Percentiles rank a stretch among this genome's conserved stretches.
These are phyloP conservation scores for Populus euphratica DNA, from an alignment of 345 rosid genomes.

Conservation along the genomic window DNA sequence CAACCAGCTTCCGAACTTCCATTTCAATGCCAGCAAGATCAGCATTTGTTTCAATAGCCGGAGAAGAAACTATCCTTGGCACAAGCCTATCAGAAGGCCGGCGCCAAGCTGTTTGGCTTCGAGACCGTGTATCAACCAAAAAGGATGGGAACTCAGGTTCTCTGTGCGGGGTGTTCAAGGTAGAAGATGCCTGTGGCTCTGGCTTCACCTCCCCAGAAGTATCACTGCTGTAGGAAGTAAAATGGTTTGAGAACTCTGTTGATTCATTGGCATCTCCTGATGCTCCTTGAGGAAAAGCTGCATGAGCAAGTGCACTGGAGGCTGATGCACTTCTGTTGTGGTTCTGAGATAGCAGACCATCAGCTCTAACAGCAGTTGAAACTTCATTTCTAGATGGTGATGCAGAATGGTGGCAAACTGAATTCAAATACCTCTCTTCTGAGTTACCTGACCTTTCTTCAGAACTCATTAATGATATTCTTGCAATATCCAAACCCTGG, in stretches of 20 bases:
- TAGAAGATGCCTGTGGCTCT: conserved; percentile 41
- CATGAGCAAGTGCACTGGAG: conserved; percentile 40
- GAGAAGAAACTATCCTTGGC: conserved; percentile 67
- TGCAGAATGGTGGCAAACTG: conserved; percentile 39
- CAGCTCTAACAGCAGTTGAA: conserved; percentile 32
- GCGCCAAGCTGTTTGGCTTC: conserved; percentile 62
- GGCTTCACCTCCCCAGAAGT: conserved; percentile 72
- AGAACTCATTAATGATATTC: conserved; percentile 41
- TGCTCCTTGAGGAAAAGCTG: conserved; percentile 48
- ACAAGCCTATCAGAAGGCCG: conserved; percentile 70
- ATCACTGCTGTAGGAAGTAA: conserved; percentile 63
- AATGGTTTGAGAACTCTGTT: conserved; percentile 53
- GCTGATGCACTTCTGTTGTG: conserved; percentile 63
- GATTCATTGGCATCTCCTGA: conserved; percentile 54
- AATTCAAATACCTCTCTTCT: conserved; percentile 45
- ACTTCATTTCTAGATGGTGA: conserved; percentile 52
- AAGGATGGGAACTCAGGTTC: conserved; percentile 61
- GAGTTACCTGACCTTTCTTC: conserved; percentile 51
- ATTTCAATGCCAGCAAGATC: conserved; percentile 76
- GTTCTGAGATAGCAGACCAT: conserved; percentile 43
- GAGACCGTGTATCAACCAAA: conserved; percentile 51
- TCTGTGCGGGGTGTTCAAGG: conserved; percentile 35
- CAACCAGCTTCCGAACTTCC: conserved; percentile 60
- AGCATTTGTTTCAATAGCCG: conserved; percentile 57
- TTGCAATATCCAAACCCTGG: conserved; percentile 43